Conservation (phyloP, 352 stramenopile species). For the Phytophthora pisi region DNA sequence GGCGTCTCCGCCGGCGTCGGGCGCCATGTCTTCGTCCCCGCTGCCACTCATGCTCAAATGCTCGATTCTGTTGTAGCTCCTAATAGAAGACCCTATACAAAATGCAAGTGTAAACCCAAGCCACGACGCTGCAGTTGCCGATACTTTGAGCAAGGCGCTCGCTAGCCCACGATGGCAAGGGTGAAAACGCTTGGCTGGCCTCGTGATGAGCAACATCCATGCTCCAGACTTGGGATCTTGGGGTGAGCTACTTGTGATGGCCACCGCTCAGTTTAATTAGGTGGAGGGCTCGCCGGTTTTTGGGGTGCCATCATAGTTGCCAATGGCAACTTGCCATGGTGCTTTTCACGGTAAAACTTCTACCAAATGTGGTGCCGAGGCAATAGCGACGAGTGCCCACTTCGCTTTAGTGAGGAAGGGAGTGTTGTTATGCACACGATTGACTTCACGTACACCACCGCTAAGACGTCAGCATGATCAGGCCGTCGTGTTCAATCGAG, state of each 20-base stretch:
- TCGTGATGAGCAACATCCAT: not conserved
- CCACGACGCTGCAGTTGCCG: not conserved
- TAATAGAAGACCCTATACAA: slow-evolving; percentile 20
- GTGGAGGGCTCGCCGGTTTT: not conserved
- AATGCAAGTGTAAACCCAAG: slow-evolving; percentile 5
- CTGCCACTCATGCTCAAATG: slow-evolving; percentile 30
- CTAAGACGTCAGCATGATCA: too few species aligned
- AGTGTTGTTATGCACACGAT: too few species aligned
- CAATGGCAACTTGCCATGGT: too few species aligned
- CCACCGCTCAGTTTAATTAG: not conserved
- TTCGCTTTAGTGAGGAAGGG: too few species aligned
- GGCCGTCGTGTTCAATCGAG: too few species aligned
- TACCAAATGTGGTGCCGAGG: too few species aligned
- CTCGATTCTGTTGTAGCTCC: not conserved
- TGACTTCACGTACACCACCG: too few species aligned
- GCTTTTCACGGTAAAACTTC: too few species aligned
- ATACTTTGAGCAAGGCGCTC: not conserved
- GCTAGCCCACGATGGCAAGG: not conserved
- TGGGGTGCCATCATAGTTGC: too few species aligned
- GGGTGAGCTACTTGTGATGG: too few species aligned
- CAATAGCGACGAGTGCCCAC: too few species aligned
- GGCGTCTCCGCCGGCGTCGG: slow-evolving; percentile 2
- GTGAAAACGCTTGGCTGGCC: not conserved
- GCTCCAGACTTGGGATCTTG: not conserved
- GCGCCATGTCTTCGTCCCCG: slow-evolving; percentile 16